phyloP scores from a whole-genome alignment of 2,329 filamentous ascomycete genomes.

The Trichothecium sympodiale region DNA sequence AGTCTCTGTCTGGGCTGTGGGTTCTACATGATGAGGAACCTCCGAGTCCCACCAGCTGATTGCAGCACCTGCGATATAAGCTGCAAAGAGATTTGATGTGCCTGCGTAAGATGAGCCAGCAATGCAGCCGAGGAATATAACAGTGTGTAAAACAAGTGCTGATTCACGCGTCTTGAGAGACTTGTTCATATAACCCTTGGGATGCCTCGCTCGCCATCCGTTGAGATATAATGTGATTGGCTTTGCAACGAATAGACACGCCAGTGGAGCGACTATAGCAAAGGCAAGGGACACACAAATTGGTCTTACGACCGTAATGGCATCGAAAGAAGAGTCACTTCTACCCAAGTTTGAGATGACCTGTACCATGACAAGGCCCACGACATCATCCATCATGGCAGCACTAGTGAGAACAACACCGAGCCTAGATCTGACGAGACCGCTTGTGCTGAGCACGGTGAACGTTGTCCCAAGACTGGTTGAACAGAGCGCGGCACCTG shows the following conservation, averaged over 20 bases:
- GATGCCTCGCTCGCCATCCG: constrained; percentile 12
- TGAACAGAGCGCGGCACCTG: constrained; percentile 62
- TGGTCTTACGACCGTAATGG: constrained; percentile 29
- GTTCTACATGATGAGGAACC: constrained; percentile 12
- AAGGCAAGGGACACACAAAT: constrained; percentile 40
- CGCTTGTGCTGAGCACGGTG: constrained; percentile 35
- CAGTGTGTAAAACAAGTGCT: constrained; percentile 34
- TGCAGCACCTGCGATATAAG: constrained; percentile 49
- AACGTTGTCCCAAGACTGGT: constrained; percentile 65
- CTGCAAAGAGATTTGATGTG: constrained; percentile 50
- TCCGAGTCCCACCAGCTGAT: constrained; percentile 49
- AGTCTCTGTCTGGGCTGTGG: not conserved
- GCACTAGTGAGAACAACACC: constrained; percentile 59
- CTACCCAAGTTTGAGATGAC: constrained; percentile 56
- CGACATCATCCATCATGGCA: constrained; percentile 74
- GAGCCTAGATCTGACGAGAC: constrained; percentile 29
- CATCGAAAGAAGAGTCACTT: constrained; percentile 12
- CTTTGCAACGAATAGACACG: constrained; percentile 31
- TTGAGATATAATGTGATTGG: constrained; percentile 28
- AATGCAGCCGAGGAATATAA: constrained; percentile 36
- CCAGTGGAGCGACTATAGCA: constrained; percentile 32
- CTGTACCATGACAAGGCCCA: constrained; percentile 67
- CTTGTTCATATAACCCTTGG: constrained; percentile 8
- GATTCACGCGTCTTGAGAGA: constrained; percentile 19
- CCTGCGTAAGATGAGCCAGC: constrained; percentile 45